Base-by-base conservation (phyloP, 306 rosid species). In the Vicia faba region DNA sequence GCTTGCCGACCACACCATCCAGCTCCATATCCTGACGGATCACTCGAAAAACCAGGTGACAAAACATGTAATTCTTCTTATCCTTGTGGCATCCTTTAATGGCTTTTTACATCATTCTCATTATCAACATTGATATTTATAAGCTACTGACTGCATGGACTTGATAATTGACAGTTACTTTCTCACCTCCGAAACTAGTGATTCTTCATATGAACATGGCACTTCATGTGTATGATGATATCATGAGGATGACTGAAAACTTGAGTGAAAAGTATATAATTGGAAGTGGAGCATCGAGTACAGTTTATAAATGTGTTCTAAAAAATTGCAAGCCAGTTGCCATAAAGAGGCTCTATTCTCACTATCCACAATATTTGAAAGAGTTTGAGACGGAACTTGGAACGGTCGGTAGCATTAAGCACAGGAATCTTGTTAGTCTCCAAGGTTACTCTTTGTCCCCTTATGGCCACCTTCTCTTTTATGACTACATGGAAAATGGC, bases 141-240 rank as follows among this genome's bases (percentile, higher is more conserved):
- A 25, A 63, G 76, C 72, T 69, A 46, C 61, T 80, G 9, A 70
- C 18, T 59, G 3, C 19, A 5, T 69, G 45, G 70, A 65, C 71
- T 77, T 75, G 64, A 57, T 38, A 73, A 72, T 77, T 74, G 44
- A 25, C 89, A 80, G 91, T 91, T 79, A 80, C 28, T 43, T 88
- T 74, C 81, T 87, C 97, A 0, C 85, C 82, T 5, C 96, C 95
- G 7, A 93, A 88, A 70, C 86, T 93, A 29, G 99, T 93, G 61
- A 84, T 90, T 69, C 97, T 93, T 69, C 87, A 90, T 81, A 93
- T 93, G 99, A 91, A 93, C 44, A 81, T 93, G 99, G 97, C 99
- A 5, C 91, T 93, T 44, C 97, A 93, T 63, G 89, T 87, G 39
- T 93, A 88, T 3, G 99, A 93, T 19, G 99, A 93, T 75, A 88